Conservation (phyloP, 257 asterid genomes). For the Fraxinus excelsior region DNA sequence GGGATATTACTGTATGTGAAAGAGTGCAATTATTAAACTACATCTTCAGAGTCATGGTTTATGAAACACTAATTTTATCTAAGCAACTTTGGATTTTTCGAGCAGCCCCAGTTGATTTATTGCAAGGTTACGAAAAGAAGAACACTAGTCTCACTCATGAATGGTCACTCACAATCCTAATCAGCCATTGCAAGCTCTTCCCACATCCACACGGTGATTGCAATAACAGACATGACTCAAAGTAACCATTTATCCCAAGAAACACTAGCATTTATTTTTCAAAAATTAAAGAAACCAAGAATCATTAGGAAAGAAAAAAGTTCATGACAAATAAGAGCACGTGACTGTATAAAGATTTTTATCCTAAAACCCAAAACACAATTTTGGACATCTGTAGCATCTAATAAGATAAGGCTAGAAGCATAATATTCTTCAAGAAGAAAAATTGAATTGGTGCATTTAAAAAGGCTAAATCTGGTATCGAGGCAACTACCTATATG, state of each 20-base stretch:
- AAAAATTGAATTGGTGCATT: not conserved
- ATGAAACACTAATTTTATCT: not conserved
- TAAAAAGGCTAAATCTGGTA: not conserved
- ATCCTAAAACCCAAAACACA: not conserved
- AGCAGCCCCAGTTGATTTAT: not conserved
- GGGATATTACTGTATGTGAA: not conserved
- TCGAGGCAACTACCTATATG: not conserved
- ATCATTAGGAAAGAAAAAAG: not conserved
- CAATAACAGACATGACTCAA: no score
- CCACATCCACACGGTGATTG: no score
- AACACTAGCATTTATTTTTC: not conserved
- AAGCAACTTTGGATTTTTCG: not conserved
- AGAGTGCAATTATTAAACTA: not conserved
- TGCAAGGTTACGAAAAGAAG: not conserved
- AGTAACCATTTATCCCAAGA: no score
- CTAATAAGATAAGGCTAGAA: not conserved
- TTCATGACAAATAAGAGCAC: not conserved
- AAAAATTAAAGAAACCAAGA: not conserved
- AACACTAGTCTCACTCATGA: not conserved
- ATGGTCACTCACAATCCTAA: not conserved
- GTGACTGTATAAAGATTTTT: not conserved
- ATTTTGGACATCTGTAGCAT: not conserved
- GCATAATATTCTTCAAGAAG: not conserved
- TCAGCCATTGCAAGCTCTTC: not conserved
- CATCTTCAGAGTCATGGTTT: not conserved